These are phyloP conservation scores for Atalantia buxifolia DNA, from an alignment of 345 rosid species.

Conservation along the genomic window DNA sequence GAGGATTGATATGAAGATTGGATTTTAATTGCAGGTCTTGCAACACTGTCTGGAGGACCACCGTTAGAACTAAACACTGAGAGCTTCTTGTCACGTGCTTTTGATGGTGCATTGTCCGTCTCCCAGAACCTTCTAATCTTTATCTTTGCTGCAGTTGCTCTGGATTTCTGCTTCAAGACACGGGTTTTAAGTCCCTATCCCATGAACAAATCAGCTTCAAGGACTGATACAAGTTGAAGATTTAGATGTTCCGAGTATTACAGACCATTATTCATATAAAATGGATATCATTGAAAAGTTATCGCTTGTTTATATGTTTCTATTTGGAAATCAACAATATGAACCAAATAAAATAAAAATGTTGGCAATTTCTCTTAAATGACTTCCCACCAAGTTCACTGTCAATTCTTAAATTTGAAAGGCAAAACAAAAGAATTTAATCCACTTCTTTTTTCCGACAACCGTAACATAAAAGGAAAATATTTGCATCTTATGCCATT, in stretches of 20 bases:
- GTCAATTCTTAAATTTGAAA: neutral
- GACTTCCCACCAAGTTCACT: too few species aligned
- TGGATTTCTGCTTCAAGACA: conserved; percentile 59
- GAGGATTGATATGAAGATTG: neutral
- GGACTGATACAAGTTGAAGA: conserved; percentile 7
- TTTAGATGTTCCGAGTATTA: neutral
- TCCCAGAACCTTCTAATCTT: conserved; percentile 51
- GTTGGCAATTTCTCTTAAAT: neutral
- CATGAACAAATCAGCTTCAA: conserved; percentile 17
- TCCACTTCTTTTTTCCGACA: neutral
- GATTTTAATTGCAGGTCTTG: conserved; percentile 55
- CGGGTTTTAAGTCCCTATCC: conserved; percentile 57
- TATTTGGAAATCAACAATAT: neutral
- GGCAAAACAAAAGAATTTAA: neutral
- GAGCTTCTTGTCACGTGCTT: conserved; percentile 46
- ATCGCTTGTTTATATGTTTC: neutral
- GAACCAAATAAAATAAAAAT: neutral
- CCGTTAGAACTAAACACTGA: conserved; percentile 51
- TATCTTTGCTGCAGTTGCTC: conserved; percentile 46
- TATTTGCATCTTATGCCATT: neutral
- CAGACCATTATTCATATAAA: neutral
- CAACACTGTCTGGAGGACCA: conserved; percentile 50
- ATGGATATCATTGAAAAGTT: neutral
- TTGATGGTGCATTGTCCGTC: conserved; percentile 38
- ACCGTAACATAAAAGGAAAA: too few species aligned